Evolutionary conservation across 1,284 basidiomycete genomes (phyloP).

Genomic region (Albatrellus sp.): DNA sequence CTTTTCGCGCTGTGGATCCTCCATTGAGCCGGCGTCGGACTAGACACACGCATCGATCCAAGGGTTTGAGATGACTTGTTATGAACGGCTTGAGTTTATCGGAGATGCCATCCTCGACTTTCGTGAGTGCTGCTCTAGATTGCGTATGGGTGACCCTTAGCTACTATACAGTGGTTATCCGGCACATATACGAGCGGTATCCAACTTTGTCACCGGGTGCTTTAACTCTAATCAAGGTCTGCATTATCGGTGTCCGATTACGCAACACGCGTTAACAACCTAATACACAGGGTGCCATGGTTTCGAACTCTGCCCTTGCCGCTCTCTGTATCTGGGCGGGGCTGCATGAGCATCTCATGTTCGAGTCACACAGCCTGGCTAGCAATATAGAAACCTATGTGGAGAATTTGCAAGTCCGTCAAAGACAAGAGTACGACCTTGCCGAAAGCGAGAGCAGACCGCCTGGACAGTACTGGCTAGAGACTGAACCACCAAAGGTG

Average conservation of each 20-base stretch:
- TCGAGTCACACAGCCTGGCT: constrained; percentile 39
- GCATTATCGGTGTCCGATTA: background rate
- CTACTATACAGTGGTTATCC: constrained; percentile 48
- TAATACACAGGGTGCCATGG: constrained; percentile 56
- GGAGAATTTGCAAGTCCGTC: constrained; percentile 32
- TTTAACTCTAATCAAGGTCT: constrained; percentile 63
- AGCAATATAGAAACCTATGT: constrained; percentile 41
- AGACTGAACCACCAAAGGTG: constrained; percentile 67
- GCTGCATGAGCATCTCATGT: constrained; percentile 47
- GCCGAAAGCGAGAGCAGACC: constrained; percentile 33
- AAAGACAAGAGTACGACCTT: constrained; percentile 33
- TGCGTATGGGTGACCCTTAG: background rate
- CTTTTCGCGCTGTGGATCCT: background rate
- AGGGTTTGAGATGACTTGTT: constrained; percentile 39
- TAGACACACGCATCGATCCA: constrained; percentile 57
- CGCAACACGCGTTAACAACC: background rate
- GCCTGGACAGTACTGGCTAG: constrained; percentile 65
- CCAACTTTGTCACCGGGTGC: constrained; percentile 54
- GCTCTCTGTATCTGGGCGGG: constrained; percentile 60
- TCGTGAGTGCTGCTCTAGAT: constrained; percentile 29
- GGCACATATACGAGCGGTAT: constrained; percentile 53
- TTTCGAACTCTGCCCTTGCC: constrained; percentile 63
- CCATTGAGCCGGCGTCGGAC: background rate
- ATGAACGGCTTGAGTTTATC: constrained; percentile 70
- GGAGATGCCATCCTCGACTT: constrained; percentile 77